These are phyloP conservation scores for Arbutus unedo DNA, from an alignment of 148 eudicot genomes.

Conservation along the genomic window DNA sequence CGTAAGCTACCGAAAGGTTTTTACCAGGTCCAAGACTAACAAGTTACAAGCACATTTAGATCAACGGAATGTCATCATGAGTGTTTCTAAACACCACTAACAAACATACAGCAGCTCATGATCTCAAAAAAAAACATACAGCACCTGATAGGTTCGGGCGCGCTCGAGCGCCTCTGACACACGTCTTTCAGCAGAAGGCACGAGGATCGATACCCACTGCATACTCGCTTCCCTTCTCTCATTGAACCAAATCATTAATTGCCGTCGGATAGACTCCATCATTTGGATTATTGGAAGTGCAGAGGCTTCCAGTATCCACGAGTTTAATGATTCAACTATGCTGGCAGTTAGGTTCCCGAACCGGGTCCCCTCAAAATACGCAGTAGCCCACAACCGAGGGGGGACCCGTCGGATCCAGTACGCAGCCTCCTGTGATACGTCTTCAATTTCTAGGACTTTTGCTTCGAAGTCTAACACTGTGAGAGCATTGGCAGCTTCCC, in stretches of 20 bases:
- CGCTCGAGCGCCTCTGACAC: constrained; percentile 57
- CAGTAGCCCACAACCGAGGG: constrained; percentile 63
- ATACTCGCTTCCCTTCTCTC: constrained; percentile 62
- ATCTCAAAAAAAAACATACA: too few species aligned
- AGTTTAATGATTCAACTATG: constrained; percentile 39
- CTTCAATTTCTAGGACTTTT: constrained; percentile 57
- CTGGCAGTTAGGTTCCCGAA: constrained; percentile 57
- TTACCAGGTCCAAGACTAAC: too few species aligned
- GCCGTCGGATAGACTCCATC: constrained; percentile 77
- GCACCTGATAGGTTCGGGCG: constrained; percentile 31
- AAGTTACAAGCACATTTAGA: too few species aligned
- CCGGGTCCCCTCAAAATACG: constrained; percentile 59
- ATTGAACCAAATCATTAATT: constrained; percentile 70
- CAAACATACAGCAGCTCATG: too few species aligned
- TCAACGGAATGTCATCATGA: too few species aligned
- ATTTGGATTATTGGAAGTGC: constrained; percentile 61
- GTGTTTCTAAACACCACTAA: too few species aligned
- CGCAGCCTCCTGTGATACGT: constrained; percentile 57
- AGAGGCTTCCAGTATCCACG: constrained; percentile 58
- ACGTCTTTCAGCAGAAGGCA: constrained; percentile 58
- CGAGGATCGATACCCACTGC: constrained; percentile 58
- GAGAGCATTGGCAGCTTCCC: constrained; percentile 63
- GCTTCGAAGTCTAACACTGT: constrained; percentile 48
- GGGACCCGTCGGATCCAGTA: constrained; percentile 56
- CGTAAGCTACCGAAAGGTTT: neutral